Evolutionary conservation across 2,329 filamentous ascomycete species (phyloP).

Genomic region (Pseudopithomyces chartarum): DNA sequence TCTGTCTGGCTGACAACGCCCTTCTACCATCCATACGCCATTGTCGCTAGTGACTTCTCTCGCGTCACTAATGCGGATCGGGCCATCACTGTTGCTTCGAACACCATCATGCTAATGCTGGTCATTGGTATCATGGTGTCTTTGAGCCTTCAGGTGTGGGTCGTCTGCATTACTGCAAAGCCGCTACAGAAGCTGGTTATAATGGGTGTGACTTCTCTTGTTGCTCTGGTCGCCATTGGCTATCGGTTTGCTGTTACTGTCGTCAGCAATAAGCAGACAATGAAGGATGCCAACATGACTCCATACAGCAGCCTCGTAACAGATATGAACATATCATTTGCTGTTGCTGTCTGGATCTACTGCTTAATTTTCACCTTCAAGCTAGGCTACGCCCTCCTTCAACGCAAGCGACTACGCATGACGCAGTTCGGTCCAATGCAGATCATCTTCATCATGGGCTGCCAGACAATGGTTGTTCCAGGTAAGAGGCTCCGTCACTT

Average conservation of each 20-base stretch:
- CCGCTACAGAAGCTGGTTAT: conserved; percentile 51
- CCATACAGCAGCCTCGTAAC: conserved; percentile 25
- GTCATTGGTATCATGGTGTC: conserved; percentile 62
- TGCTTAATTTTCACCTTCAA: conserved; percentile 66
- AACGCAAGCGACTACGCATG: conserved; percentile 62
- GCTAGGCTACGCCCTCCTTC: conserved; percentile 61
- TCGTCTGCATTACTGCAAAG: conserved; percentile 61
- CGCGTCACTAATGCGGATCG: conserved; percentile 53
- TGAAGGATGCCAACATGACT: conserved; percentile 41
- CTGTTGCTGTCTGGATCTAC: conserved; percentile 65
- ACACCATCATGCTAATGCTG: conserved; percentile 58
- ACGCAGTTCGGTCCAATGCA: conserved; percentile 68
- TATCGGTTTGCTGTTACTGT: conserved; percentile 60
- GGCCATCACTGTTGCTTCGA: conserved; percentile 54
- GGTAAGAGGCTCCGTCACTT: conserved; percentile 46
- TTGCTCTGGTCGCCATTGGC: conserved; percentile 58
- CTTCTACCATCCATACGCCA: conserved; percentile 65
- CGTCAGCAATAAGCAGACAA: conserved; percentile 50
- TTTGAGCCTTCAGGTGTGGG: conserved; percentile 66
- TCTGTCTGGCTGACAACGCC: conserved; percentile 64
- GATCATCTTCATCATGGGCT: conserved; percentile 70
- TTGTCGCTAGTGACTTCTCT: conserved; percentile 61
- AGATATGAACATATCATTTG: conserved; percentile 56
- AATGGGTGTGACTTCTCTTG: conserved; percentile 52
- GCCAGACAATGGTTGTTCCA: conserved; percentile 69